Conservation (phyloP, 805 yeast species). For the Torulaspora microellipsoides region DNA sequence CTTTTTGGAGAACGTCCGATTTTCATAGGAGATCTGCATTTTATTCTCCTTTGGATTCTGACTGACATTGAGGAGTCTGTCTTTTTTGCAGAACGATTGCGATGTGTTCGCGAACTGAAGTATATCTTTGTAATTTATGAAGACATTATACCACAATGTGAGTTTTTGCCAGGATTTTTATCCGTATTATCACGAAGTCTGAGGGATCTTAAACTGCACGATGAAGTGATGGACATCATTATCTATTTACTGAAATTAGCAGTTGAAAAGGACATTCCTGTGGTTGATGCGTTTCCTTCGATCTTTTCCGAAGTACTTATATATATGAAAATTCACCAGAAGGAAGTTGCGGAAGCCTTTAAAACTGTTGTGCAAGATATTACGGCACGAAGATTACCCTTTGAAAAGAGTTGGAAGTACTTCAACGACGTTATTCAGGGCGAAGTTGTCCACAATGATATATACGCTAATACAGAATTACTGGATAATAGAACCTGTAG, state of each 20-base stretch:
- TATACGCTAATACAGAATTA: constrained; percentile 14
- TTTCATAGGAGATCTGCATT: constrained; percentile 7
- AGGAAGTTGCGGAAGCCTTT: constrained; percentile 1
- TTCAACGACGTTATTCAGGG: constrained; percentile 17
- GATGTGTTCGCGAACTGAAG: constrained; percentile 21
- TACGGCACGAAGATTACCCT: not conserved
- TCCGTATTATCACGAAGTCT: constrained; percentile 12
- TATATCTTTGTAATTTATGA: constrained; percentile 15
- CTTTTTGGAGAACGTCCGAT: not conserved
- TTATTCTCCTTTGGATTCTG: constrained; percentile 19
- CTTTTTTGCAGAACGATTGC: constrained; percentile 8
- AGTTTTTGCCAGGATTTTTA: constrained; percentile 7
- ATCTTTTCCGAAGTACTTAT: constrained; percentile 15
- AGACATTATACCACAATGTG: constrained; percentile 1
- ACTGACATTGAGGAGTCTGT: constrained; percentile 17
- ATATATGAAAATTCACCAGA: not conserved
- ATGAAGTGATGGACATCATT: constrained; percentile 16
- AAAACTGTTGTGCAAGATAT: constrained; percentile 3
- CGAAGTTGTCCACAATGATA: constrained; percentile 1
- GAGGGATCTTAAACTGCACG: constrained; percentile 9
- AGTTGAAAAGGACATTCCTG: not conserved
- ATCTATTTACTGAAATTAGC: constrained; percentile 8
- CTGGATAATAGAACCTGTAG: constrained; percentile 7
- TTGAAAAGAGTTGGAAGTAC: constrained; percentile 11
- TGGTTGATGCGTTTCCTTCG: constrained; percentile 13